phyloP scores from a whole-genome alignment of 75 land plant genomes.

The Pinus albicaulis region DNA sequence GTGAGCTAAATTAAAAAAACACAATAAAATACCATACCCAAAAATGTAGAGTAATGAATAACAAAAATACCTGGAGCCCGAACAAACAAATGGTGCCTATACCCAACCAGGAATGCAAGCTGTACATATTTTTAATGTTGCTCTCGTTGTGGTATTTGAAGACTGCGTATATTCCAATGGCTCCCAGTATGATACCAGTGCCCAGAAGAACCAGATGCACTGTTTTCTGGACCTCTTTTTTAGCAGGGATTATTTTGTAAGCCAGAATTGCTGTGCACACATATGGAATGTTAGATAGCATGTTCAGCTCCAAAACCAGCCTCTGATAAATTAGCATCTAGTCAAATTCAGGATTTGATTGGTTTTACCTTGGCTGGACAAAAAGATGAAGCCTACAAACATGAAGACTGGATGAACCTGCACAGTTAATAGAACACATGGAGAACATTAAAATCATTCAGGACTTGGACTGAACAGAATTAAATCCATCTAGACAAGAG shows the following conservation, averaged over 20 bases:
- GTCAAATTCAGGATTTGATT: background rate
- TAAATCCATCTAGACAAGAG: no score
- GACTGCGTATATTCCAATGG: conserved; percentile 57
- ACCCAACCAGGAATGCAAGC: conserved; percentile 82
- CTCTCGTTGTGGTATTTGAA: conserved; percentile 55
- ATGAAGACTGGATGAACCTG: conserved; percentile 25
- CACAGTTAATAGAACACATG: background rate
- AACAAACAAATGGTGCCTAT: conserved; percentile 50
- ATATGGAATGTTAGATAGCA: background rate
- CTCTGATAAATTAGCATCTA: background rate
- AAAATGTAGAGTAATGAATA: background rate
- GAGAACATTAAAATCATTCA: no score
- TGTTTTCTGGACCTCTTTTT: conserved; percentile 27
- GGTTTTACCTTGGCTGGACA: conserved; percentile 15
- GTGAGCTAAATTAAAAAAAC: no score
- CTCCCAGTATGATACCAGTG: conserved; percentile 39
- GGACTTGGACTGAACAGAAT: no score
- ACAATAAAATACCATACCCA: background rate
- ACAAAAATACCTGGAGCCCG: conserved; percentile 39
- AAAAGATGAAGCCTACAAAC: conserved; percentile 18
- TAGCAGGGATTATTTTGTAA: conserved; percentile 50
- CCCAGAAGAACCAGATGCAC: conserved; percentile 50
- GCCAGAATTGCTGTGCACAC: conserved; percentile 42
- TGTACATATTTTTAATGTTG: conserved; percentile 33
- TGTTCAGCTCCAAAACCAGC: background rate